These are phyloP conservation scores for Nothophaeocryptopus gaeumannii DNA, from an alignment of 2,329 filamentous ascomycete species.

Conservation along the genomic window DNA sequence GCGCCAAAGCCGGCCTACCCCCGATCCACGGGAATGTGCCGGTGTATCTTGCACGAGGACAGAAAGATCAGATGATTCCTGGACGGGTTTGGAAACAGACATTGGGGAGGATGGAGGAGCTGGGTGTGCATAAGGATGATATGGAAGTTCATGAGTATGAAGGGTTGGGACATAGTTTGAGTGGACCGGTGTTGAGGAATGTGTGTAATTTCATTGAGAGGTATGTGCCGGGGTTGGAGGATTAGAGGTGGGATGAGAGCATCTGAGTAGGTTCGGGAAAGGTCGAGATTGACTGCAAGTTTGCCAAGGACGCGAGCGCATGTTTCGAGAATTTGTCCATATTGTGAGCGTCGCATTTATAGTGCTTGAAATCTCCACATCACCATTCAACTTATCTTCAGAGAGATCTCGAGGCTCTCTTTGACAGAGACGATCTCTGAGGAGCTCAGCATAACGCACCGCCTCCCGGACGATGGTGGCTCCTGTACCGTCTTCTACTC, in stretches of 20 bases:
- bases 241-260: slow-evolving; percentile 14
- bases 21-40: slow-evolving; percentile 38
- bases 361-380: too few relatives aligned
- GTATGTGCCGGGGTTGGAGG: slow-evolving; percentile 40
- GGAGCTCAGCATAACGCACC: slow-evolving; percentile 12
- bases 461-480: slow-evolving; percentile 12
- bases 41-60: slow-evolving; percentile 49
- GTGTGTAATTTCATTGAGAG: slow-evolving; percentile 43
- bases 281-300: not conserved
- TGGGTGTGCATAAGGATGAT: slow-evolving; percentile 40
- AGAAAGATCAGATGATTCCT: slow-evolving; percentile 49
- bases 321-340: too few relatives aligned
- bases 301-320: too few relatives aligned
- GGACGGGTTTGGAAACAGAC: slow-evolving; percentile 43
- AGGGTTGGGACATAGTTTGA: slow-evolving; percentile 47
- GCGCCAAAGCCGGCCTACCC: slow-evolving; percentile 38
- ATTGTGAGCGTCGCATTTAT: too few relatives aligned
- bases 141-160: slow-evolving; percentile 48
- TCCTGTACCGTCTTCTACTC: slow-evolving; percentile 1
- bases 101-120: slow-evolving; percentile 39
- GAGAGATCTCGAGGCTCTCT: too few relatives aligned
- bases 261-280: not conserved
- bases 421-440: not conserved
- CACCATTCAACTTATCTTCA: too few relatives aligned
- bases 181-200: slow-evolving; percentile 45